Base-by-base conservation (phyloP, 2,329 filamentous ascomycete species). In the Rhinocladiella similis region DNA sequence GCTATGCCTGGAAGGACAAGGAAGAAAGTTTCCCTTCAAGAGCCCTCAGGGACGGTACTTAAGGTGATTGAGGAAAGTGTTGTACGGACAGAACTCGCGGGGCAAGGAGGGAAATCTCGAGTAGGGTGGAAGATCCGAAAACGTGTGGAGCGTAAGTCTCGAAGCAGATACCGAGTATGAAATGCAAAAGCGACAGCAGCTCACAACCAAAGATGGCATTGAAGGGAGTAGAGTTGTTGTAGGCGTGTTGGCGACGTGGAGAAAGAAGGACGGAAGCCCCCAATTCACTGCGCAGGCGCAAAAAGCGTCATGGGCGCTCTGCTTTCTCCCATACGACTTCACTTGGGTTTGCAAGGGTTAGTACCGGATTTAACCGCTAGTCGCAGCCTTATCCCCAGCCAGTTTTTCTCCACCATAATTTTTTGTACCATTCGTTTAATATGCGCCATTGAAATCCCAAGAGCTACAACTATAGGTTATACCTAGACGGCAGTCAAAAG, bases 241-340 rank as follows among this genome's bases (percentile, higher is more conserved):
- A 48, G 38, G 53, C 49, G 50, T 55, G 58, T 60, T 57, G 54
- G 51, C 50, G 54, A 52, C 52, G 58, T 53, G 51, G 54, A 57
- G 51, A 54, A 57, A n/a, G 35, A 53, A 46, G 53, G 42, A 54
- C 19, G 29, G 47, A 20, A 45, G 33, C 56, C 42, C 53, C 48
- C 52, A 42, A 54, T 42, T 47, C 33, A 49, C 43, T 38, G 39
- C 33, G 51, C 48, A 43, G 39, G 46, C 35, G 47, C 50, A 52
- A 36, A 43, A 43, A 49, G 33, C 38, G 25, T 42, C 50, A 56
- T 43, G 56, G 27, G 43, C 46, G 47, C 20, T 39, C 38, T 43
- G 13, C 25, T 33, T 33, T 33, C 29, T 33, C 29, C 29, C 29
- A 33, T 33, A 33, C 29, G 12, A 5, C 36, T 20, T 20, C 9